A percentile compares a stretch with the other conserved stretches of the same genome.
Evolutionary conservation across 2,329 filamentous ascomycete genomes (phyloP).

Genomic region (Clarireedia paspali): DNA sequence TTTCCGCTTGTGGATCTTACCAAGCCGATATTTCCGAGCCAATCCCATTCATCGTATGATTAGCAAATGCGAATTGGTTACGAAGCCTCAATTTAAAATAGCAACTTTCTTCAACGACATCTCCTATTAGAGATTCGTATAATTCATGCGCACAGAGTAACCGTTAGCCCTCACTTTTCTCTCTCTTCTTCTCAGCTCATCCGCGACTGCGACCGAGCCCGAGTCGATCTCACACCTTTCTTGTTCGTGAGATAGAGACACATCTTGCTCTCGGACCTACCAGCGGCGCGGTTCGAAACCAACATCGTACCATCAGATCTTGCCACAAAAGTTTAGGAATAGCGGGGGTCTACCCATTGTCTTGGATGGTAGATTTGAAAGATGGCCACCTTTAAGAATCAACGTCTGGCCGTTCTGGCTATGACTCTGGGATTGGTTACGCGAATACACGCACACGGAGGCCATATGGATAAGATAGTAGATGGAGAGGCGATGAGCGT

Average conservation of each 20-base stretch:
- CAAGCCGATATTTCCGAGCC: neutral
- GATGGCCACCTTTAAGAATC: neutral
- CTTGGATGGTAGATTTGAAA: neutral
- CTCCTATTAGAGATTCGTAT: neutral
- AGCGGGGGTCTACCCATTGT: neutral
- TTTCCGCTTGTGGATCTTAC: neutral
- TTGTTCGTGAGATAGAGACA: slow-evolving; percentile 2
- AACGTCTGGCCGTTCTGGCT: slow-evolving; percentile 1
- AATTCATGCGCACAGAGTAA: neutral
- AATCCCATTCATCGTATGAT: slow-evolving; percentile 4
- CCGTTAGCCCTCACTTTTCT: neutral
- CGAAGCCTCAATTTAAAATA: slow-evolving; percentile 9
- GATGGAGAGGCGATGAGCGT: slow-evolving; percentile 62
- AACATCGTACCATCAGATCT: neutral
- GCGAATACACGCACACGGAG: slow-evolving; percentile 27
- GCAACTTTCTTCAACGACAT: neutral
- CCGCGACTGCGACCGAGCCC: neutral
- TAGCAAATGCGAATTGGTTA: slow-evolving; percentile 3
- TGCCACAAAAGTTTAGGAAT: neutral
- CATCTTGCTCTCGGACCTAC: neutral
- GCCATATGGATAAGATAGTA: slow-evolving; percentile 50
- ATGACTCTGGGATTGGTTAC: slow-evolving; percentile 11
- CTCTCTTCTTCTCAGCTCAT: neutral
- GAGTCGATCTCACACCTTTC: neutral
- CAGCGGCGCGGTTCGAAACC: neutral